phyloP scores from a whole-genome alignment of 352 stramenopile species.

The Pythium brassicae region DNA sequence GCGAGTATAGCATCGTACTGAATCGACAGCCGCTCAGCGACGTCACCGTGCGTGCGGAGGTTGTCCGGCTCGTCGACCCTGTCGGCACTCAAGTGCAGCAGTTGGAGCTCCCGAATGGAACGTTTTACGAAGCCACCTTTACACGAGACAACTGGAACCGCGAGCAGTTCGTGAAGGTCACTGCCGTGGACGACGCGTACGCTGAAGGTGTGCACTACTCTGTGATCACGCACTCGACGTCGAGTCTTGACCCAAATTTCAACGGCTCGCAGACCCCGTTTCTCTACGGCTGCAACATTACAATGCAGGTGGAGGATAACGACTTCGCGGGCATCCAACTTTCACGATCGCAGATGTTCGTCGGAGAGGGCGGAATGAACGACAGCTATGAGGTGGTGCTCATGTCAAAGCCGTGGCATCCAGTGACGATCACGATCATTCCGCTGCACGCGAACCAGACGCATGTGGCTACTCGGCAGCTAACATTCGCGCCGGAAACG shows the following conservation, averaged over 20 bases:
- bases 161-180: slow-evolving; percentile 53
- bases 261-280: slow-evolving; percentile 50
- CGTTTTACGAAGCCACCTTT: slow-evolving; percentile 31
- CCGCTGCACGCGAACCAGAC: slow-evolving; percentile 46
- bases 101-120: slow-evolving; percentile 20
- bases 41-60: slow-evolving; percentile 36
- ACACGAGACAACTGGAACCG: slow-evolving; percentile 60
- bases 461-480: slow-evolving; percentile 13
- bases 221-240: slow-evolving; percentile 35
- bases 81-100: slow-evolving; percentile 31
- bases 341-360: slow-evolving; percentile 52
- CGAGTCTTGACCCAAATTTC: slow-evolving; percentile 54
- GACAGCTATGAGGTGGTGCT: slow-evolving; percentile 61
- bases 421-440: slow-evolving; percentile 39
- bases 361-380: slow-evolving; percentile 45
- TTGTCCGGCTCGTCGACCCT: slow-evolving; percentile 33
- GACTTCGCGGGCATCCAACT: slow-evolving; percentile 46
- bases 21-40: slow-evolving; percentile 54
- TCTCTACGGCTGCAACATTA: slow-evolving; percentile 49
- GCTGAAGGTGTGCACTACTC: slow-evolving; percentile 66
- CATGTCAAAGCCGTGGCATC: slow-evolving; percentile 50
- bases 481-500: slow-evolving; percentile 34
- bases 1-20: slow-evolving; percentile 63
- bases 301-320: slow-evolving; percentile 69
- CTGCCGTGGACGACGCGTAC: slow-evolving; percentile 47